Evolutionary conservation across 2,329 filamentous ascomycete genomes (phyloP).

Genomic region (Penicillium fuscoglaucum): DNA sequence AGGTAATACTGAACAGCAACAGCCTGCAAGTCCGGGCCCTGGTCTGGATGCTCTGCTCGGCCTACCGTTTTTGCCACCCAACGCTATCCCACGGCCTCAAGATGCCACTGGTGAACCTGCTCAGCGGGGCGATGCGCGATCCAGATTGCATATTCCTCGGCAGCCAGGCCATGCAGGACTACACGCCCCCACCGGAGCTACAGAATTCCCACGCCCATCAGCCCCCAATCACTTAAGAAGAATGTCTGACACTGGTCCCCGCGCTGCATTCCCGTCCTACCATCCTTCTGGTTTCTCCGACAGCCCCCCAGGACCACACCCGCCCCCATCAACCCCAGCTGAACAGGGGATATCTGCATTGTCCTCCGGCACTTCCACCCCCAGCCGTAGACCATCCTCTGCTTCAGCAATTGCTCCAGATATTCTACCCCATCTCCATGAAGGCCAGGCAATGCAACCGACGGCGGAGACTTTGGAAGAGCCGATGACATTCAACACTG

Average conservation of each 20-base stretch:
- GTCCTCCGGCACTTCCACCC: slow-evolving; percentile 55
- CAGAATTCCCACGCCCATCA: slow-evolving; percentile 56
- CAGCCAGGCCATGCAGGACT: slow-evolving; percentile 57
- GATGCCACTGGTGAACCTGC: slow-evolving; percentile 53
- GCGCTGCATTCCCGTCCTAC: slow-evolving; percentile 33
- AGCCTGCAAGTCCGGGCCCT: slow-evolving; percentile 40
- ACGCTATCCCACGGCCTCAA: slow-evolving; percentile 41
- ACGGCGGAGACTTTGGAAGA: slow-evolving; percentile 45
- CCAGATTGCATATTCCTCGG: slow-evolving; percentile 53
- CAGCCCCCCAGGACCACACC: slow-evolving; percentile 58
- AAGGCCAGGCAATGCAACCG: slow-evolving; percentile 39
- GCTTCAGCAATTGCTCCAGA: slow-evolving; percentile 46
- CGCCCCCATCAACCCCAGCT: slow-evolving; percentile 64
- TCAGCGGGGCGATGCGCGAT: slow-evolving; percentile 55
- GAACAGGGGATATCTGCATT: slow-evolving; percentile 57
- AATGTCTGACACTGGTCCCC: slow-evolving; percentile 34
- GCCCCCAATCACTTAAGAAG: slow-evolving; percentile 37
- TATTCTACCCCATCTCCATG: slow-evolving; percentile 41
- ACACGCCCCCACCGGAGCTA: slow-evolving; percentile 49
- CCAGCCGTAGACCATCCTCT: slow-evolving; percentile 49
- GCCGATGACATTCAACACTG: slow-evolving; percentile 42
- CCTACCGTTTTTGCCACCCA: slow-evolving; percentile 47
- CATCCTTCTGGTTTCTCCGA: slow-evolving; percentile 52
- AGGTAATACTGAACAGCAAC: slow-evolving; percentile 47
- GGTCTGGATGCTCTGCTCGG: slow-evolving; percentile 49